These are phyloP conservation scores for Vigna reflexopilosa DNA, from an alignment of 306 rosid genomes.

Conservation along the genomic window DNA sequence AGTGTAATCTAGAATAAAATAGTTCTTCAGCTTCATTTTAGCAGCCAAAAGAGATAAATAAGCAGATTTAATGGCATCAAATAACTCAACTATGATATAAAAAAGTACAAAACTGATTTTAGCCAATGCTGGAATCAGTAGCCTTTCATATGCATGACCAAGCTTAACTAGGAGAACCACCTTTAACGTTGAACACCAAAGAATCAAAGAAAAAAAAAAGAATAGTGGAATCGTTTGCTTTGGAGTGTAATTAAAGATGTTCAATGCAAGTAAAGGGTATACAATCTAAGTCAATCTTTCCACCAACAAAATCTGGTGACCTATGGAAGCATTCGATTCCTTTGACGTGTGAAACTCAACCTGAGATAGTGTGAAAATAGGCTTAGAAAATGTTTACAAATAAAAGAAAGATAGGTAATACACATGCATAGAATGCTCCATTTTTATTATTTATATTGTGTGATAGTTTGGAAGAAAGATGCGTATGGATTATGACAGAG, in stretches of 20 bases:
- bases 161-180: slow-evolving; percentile 16
- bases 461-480: slow-evolving; percentile 23
- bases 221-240: slow-evolving; percentile 31
- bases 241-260: slow-evolving; percentile 24
- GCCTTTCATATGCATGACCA: not conserved
- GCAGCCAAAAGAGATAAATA: not conserved
- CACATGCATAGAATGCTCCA: slow-evolving; percentile 7
- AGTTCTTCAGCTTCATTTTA: slow-evolving; percentile 6
- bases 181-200: not conserved
- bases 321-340: slow-evolving; percentile 45
- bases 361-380: slow-evolving; percentile 38
- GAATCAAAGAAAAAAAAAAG: not conserved
- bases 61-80: not conserved
- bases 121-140: not conserved
- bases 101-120: not conserved
- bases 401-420: slow-evolving; percentile 6
- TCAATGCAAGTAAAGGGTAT: slow-evolving; percentile 28
- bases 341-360: slow-evolving; percentile 69
- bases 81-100: not conserved
- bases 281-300: slow-evolving; percentile 45
- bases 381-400: slow-evolving; percentile 1
- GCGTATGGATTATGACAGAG: slow-evolving; percentile 20
- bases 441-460: slow-evolving; percentile 35
- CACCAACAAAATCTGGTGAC: slow-evolving; percentile 39
- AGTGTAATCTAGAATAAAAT: slow-evolving; percentile 1